Base-by-base conservation (phyloP, 331 rosid species). In the Acacia pycnantha region DNA sequence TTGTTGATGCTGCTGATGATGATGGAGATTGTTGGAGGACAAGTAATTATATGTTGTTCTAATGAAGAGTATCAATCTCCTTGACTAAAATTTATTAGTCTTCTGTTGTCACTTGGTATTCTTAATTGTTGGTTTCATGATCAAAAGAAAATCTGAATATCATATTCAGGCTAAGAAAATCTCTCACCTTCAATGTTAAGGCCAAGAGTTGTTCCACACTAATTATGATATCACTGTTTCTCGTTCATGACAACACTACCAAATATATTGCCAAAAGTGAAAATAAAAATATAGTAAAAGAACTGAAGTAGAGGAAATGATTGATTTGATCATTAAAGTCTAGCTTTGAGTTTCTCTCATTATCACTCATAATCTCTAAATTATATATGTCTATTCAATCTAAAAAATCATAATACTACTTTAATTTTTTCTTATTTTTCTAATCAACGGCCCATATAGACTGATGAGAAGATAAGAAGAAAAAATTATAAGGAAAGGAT, bases 21-120 rank as follows among this genome's bases (percentile, higher is more conserved):
- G 80, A 62, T 14, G 33, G 80, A 64, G 79, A 72, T 65, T 48
- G 72, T 70, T 79, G 27, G 78, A 61, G 33, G 86, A 84, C 90
- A 88, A 86, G 89, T 84, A 27, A 86, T 83, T 82, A 41, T 21
- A 46, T 47, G 59, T 22, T 70, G 43, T 70, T 81, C 83, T 72
- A 73, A 79, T 72, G 76, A 86, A 83, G 89, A 84, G 84, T 86
- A 82, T 37, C 41, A 37, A 37, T 83, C 77, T 24, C 73, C 56
- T 12, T 70, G 37, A 81, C 77, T 76, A 78, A 11, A 65, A 61
- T 62, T 67, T 61, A 64, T 33, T 7, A 16, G 11, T 31, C 74
- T 8, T 77, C 75, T n/a, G 24, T 74, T 82, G 33, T 70, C 74
- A 73, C 56, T 27, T 65, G 19, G 82, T 64, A 78, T 14, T 66